Percentiles rank a stretch among this genome's conserved stretches.
phyloP scores from a whole-genome alignment of 148 eudicot genomes.

The Spergularia marina region DNA sequence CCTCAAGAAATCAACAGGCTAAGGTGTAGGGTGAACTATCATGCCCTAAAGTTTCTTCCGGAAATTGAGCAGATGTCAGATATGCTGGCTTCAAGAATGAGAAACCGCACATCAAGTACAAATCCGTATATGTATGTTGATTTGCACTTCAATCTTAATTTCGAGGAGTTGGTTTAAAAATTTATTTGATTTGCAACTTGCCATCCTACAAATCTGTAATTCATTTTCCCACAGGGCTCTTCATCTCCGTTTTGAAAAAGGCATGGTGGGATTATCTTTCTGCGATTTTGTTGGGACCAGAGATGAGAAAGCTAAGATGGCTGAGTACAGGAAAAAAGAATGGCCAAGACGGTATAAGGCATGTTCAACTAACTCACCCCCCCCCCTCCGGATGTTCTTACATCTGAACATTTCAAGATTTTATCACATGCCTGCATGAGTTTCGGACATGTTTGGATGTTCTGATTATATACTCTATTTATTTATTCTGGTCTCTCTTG shows the following conservation, averaged over 20 bases:
- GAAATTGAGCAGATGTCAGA: conserved; percentile 95
- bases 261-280: conserved; percentile 97
- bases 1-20: conserved; percentile 89
- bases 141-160: not conserved
- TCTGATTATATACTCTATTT: not conserved
- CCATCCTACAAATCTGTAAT: not conserved
- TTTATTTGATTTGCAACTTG: not conserved
- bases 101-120: conserved; percentile 78
- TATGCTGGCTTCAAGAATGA: conserved; percentile 81
- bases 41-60: conserved; percentile 95
- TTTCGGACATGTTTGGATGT: not conserved
- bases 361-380: conserved; percentile 19
- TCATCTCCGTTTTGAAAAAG: conserved; percentile 98
- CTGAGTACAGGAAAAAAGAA: conserved; percentile 85
- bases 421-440: not conserved
- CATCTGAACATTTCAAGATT: not conserved
- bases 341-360: conserved; percentile 99
- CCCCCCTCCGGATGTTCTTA: not conserved
- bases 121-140: conserved; percentile 85
- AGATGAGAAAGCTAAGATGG: conserved; percentile 85
- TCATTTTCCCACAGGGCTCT: conserved; percentile 71
- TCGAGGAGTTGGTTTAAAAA: not conserved
- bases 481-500: conserved; percentile 14
- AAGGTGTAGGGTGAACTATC: conserved; percentile 94
- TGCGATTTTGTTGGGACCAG: conserved; percentile 98